A percentile compares a stretch with the other conserved stretches of the same genome.
Evolutionary conservation across 2,329 filamentous ascomycete species (phyloP).

Genomic region (Epichloe bromicola): DNA sequence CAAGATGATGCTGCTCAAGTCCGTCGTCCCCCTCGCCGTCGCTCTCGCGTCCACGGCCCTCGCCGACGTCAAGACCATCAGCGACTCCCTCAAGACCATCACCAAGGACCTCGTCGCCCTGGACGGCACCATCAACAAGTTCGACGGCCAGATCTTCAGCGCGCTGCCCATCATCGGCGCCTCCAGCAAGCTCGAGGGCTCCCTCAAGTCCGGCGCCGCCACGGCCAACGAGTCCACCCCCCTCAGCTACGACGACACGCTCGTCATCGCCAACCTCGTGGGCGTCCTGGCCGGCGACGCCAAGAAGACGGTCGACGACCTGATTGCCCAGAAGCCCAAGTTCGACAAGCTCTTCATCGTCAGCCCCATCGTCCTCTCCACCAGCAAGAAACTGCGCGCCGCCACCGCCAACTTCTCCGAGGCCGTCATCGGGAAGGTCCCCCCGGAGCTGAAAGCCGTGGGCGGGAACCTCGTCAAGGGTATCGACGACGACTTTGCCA

Average conservation of each 20-base stretch:
- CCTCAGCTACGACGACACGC: constrained; percentile 24
- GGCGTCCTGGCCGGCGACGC: constrained; percentile 22
- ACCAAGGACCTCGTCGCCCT: constrained; percentile 22
- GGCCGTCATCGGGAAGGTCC: constrained; percentile 29
- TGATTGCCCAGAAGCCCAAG: constrained; percentile 26
- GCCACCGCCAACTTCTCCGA: constrained; percentile 25
- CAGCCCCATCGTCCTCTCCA: constrained; percentile 27
- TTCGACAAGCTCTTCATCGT: constrained; percentile 31
- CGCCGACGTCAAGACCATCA: constrained; percentile 21
- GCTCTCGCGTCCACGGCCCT: constrained; percentile 13
- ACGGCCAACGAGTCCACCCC: constrained; percentile 23
- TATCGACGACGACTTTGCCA: constrained; percentile 25
- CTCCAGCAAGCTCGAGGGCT: constrained; percentile 23
- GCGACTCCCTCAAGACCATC: constrained; percentile 24
- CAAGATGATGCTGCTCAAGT: constrained; percentile 20
- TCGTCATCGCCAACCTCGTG: constrained; percentile 25
- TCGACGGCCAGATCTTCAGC: constrained; percentile 24
- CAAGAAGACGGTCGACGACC: constrained; percentile 22
- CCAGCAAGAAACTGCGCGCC: constrained; percentile 25
- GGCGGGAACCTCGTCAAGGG: constrained; percentile 22
- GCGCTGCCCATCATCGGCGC: constrained; percentile 27
- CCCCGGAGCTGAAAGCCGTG: constrained; percentile 16
- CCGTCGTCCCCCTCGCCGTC: constrained; percentile 13
- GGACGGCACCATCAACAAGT: constrained; percentile 20
- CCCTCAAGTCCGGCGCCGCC: constrained; percentile 26